Base-by-base conservation (phyloP, 345 rosid genomes). In the Bruguiera gymnorhiza region DNA sequence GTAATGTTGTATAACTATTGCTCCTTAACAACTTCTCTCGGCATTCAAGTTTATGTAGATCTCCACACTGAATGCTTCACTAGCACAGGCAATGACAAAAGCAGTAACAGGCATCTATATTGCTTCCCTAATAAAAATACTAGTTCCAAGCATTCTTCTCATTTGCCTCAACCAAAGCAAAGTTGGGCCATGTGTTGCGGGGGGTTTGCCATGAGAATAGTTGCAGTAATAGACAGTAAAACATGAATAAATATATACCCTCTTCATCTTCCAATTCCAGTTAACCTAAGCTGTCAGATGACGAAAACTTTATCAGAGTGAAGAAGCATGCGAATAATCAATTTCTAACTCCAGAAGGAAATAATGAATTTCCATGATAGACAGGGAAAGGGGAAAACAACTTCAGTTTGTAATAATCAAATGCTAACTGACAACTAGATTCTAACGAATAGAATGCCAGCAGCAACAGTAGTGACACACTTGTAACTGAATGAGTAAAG, bases 401-500 rank as follows among this genome's bases (percentile, higher is more conserved):
- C 50, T 13, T n/a, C 21, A 61, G 36, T 34, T 19, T 30, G 63
- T 68, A 52, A 64, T 52, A 52, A 37, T 15, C 24, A 60, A 53
- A 66, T 60, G 61, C 74, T 1, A 78, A 90, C 98, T 97, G 88
- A 75, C 0, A 86, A 51, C 69, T 93, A 88, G 55, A 87, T 83
- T 54, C 76, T 85, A 20, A 84, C 70, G 48, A 93, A 89, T 51
- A 90, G 82, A 77, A 90, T 62, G 70, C 98, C 98, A 52, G 96
- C 86, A 51, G 84, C 89, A 18, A 90, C 90, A 23, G 89, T 80
- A 53, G 96, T 90, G 57, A 88, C 84, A 65, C 88, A 84, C 79
- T 80, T 80, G 81, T 87, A 93, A 84, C 98, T 93, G 62, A 86
- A 69, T 53, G 97, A 63, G 80, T 93, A 90, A 29, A 93, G 89